phyloP scores from a whole-genome alignment of 2,329 filamentous ascomycete genomes.

The Ceratocystis ficicola region DNA sequence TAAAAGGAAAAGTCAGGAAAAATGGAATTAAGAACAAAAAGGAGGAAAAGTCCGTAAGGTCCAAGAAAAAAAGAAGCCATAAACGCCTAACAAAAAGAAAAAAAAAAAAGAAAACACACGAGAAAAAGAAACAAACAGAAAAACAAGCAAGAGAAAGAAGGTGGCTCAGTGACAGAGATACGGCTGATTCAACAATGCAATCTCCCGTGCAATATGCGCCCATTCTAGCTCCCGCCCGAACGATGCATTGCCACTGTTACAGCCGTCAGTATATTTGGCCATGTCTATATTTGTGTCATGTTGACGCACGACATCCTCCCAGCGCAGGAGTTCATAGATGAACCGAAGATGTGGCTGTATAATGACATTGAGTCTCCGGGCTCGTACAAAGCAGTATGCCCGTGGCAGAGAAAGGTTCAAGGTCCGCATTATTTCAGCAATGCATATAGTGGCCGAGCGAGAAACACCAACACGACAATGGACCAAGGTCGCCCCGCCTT shows the following conservation, averaged over 20 bases:
- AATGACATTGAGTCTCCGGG: conserved; percentile 86
- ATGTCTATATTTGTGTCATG: neutral
- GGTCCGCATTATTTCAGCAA: conserved; percentile 92
- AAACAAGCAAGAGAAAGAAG: neutral
- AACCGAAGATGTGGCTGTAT: conserved; percentile 95
- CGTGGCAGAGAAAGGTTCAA: conserved; percentile 71
- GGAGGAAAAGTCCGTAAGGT: neutral
- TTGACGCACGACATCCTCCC: conserved; percentile 58
- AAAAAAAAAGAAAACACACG: neutral
- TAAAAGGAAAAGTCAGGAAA: neutral
- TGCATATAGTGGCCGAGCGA: conserved; percentile 91
- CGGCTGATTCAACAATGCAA: conserved; percentile 90
- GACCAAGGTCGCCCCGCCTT: conserved; percentile 75
- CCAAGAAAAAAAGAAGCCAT: neutral
- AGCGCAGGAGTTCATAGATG: conserved; percentile 87
- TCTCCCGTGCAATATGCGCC: conserved; percentile 75
- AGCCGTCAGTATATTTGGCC: neutral
- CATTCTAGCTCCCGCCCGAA: conserved; percentile 68
- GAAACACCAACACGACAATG: conserved; percentile 96
- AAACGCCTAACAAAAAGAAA: neutral
- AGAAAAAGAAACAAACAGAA: neutral
- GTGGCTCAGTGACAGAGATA: conserved; percentile 37
- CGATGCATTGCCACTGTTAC: conserved; percentile 24
- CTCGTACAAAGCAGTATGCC: conserved; percentile 92
- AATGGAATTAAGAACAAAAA: neutral